Conservation (phyloP, 352 stramenopile genomes). For the Pythium insidiosum region DNA sequence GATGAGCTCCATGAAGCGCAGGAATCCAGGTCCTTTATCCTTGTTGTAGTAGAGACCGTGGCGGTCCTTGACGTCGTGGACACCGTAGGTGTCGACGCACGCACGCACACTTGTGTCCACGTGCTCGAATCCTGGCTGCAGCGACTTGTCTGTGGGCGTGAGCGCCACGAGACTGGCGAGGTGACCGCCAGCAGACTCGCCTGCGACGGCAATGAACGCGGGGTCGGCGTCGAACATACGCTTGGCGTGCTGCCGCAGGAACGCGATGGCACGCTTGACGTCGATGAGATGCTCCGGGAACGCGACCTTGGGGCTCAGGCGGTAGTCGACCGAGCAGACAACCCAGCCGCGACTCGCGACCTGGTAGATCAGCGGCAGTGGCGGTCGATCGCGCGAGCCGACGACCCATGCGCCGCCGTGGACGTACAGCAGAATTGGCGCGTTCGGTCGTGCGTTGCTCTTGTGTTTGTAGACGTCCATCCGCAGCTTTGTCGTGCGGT, state of each 20-base stretch:
- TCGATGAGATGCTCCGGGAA: conserved; percentile 58
- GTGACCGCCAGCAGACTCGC: conserved; percentile 66
- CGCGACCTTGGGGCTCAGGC: conserved; percentile 48
- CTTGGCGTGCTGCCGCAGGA: conserved; percentile 33
- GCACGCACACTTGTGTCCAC: conserved; percentile 63
- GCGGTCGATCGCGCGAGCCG: conserved; percentile 34
- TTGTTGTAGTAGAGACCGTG: conserved; percentile 54
- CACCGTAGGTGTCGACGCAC: conserved; percentile 67
- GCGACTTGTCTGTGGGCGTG: conserved; percentile 47
- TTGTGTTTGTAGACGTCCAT: conserved; percentile 81
- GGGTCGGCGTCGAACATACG: conserved; percentile 44
- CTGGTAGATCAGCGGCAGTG: conserved; percentile 56
- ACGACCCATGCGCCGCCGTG: conserved; percentile 70
- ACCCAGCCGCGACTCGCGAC: conserved; percentile 48
- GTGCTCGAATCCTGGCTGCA: conserved; percentile 72
- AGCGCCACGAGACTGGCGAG: conserved; percentile 61
- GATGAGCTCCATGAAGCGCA: conserved; percentile 56
- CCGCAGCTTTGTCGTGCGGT: conserved; percentile 38
- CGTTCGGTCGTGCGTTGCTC: conserved; percentile 26
- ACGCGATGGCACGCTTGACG: conserved; percentile 16
- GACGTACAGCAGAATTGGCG: conserved; percentile 68
- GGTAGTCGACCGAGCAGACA: conserved; percentile 73
- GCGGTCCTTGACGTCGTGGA: conserved; percentile 71
- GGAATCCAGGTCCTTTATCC: conserved; percentile 48
- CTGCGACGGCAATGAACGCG: conserved; percentile 59